Evolutionary conservation across 768 basidiomycete species (phyloP), one percentile per base, ranked within the genome.

Genomic region (Phlebiopsis flavidoalba): DNA sequence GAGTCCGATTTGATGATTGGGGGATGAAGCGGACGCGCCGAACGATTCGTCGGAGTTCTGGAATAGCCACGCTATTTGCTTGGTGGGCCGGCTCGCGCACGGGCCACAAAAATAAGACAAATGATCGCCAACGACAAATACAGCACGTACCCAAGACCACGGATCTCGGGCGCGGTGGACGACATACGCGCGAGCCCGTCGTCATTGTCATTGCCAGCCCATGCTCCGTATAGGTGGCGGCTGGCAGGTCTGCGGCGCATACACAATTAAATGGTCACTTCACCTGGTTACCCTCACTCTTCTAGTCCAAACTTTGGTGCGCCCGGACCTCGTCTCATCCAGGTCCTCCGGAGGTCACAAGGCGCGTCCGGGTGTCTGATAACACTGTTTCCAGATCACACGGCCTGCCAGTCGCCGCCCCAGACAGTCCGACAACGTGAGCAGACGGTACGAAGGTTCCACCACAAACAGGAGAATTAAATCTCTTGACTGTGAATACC

Each of bases 1-100:
- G 80, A 78, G n/a, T 80, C 76, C 72, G 77, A 74, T 75, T 70
- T 71, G 76, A 71, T 74, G 77, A 74, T 72, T 76, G 72, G 73
- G 54, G 72, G 68, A 76, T 73, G 74, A 75, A 77, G 75, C 74
- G 76, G 73, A 72, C 75, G 76, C 72, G 73, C 76, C 76, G 77
- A 77, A 73, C 58, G 68, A 74, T 64, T 56, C 56, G 60, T 53
- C 63, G 58, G 63, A 61, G 60, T 59, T n/a, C 60, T 50, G 59
- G 31, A 46, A 58, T 52, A n/a, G 24, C 58, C 36, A 24, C 33
- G 37, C 48, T 59, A 54, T 54, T 60, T 51, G n/a, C 47, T 51
- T 64, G 68, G n/a, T n/a, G n/a, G 65, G 60, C 35, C 37, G n/a
- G n/a, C 47, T 62, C 63, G 75, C 78, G 76, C 78, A 78, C 79